Base-by-base conservation (phyloP, 345 rosid species). In the Heritiera littoralis region DNA sequence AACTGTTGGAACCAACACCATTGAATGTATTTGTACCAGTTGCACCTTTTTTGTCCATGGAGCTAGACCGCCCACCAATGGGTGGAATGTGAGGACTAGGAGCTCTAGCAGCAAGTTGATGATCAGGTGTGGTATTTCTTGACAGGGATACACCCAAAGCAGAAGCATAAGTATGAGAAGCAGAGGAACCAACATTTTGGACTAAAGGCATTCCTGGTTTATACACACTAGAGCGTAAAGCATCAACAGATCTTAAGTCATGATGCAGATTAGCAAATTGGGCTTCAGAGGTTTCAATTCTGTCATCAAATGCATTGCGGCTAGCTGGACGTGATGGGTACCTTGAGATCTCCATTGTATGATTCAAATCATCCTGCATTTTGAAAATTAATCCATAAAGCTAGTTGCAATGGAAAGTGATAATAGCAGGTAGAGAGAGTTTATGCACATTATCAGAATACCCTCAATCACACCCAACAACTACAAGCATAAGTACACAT, bases 241-340 rank as follows among this genome's bases (percentile, higher is more conserved):
- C 73, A 79, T 89, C 90, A 48, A 78, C 38, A 15, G 85, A 70
- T 76, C 84, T 71, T 79, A 89, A 70, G 58, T 88, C 85, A 68
- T 66, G 72, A 23, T 76, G 87, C 79, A 86, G 80, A 74, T 86
- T 86, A 79, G 88, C 67, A 83, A 83, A 84, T 38, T 85, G 91
- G 48, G 84, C 58, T 76, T 86, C 89, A 77, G 89, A 77, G 72
- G 79, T 77, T 76, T 86, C 93, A 51, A 75, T 73, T 65, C 82
- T 77, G 32, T 86, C 89, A 72, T 86, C 83, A 74, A 87, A 90
- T 65, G 89, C 86, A 83, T 85, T 88, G 68, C 82, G 84, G 80
- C 95, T 90, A 63, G 91, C 67, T 6, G 93, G 93, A 65, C 87
- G 90, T 43, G 93, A 90, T 18, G 87, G 87, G 5, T 90, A 89